Conservation (phyloP, 208 protist species). For the Leishmania gerbilli region DNA sequence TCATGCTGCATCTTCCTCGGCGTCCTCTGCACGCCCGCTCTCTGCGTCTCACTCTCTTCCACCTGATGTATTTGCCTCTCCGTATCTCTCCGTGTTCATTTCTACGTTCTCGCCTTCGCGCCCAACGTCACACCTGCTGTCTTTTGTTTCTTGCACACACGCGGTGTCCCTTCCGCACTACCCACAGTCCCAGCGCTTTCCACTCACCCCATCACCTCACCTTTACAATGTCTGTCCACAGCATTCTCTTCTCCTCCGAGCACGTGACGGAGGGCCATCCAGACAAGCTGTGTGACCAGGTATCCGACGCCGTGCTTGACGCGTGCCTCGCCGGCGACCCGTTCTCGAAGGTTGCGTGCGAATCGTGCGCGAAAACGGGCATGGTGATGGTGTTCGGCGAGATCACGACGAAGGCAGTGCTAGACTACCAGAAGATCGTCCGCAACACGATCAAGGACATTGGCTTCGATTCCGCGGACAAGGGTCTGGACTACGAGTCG, state of each 20-base stretch:
- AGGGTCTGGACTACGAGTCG: conserved; percentile 98
- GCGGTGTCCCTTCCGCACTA: background rate
- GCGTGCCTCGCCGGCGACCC: conserved; percentile 98
- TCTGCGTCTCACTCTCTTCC: background rate
- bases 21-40: background rate
- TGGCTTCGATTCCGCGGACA: conserved; percentile 96
- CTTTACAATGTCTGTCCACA: conserved; percentile 70
- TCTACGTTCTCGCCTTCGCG: background rate
- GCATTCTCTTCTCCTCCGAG: conserved; percentile 99
- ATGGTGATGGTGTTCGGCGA: conserved; percentile 99
- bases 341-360: conserved; percentile 98
- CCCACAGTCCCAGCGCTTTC: background rate
- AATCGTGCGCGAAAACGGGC: conserved; percentile 98
- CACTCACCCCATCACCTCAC: conserved; percentile 3
- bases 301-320: conserved; percentile 99
- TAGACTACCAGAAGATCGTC: conserved; percentile 99
- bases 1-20: background rate
- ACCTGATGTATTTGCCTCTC: background rate
- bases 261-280: conserved; percentile 99
- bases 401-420: conserved; percentile 97
- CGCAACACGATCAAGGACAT: conserved; percentile 97
- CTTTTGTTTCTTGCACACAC: background rate
- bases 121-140: background rate
- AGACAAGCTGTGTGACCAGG: conserved; percentile 99
- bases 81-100: background rate